Conservation (phyloP, 108 stramenopile species). For the Stephanodiscus minutulus region DNA sequence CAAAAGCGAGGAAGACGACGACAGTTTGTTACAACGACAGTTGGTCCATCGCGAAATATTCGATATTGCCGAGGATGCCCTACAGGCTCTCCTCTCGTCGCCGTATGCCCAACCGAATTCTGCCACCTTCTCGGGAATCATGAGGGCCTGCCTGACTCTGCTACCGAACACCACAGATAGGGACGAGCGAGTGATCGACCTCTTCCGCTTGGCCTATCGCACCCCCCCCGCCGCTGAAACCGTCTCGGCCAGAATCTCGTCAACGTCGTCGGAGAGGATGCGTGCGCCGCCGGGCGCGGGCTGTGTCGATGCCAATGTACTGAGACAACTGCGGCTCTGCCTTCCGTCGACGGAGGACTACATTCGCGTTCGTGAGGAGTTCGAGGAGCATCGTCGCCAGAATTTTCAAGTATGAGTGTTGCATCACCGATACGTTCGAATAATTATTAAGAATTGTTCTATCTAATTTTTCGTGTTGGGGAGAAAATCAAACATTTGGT, state of each 20-base stretch:
- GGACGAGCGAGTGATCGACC: conserved; percentile 35
- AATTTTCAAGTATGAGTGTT: neutral
- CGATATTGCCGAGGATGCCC: conserved; percentile 25
- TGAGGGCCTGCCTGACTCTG: conserved; percentile 34
- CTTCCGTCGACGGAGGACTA: conserved; percentile 40
- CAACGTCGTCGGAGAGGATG: conserved; percentile 14
- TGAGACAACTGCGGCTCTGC: conserved; percentile 37
- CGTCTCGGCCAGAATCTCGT: conserved; percentile 11
- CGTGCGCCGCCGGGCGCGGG: conserved; percentile 32
- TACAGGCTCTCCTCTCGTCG: conserved; percentile 28
- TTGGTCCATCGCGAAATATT: conserved; percentile 22
- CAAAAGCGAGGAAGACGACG: conserved; percentile 21
- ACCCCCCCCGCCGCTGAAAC: conserved; percentile 16
- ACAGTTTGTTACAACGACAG: conserved; percentile 10
- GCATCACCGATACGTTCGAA: too few relatives aligned
- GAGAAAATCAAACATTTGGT: too few relatives aligned
- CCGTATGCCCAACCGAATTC: conserved; percentile 30
- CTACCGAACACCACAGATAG: conserved; percentile 41
- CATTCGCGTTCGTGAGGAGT: conserved; percentile 49
- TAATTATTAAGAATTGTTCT: neutral
- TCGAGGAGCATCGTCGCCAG: conserved; percentile 33
- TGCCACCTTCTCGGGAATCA: conserved; percentile 41
- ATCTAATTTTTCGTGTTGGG: neutral
- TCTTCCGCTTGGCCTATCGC: conserved; percentile 35
- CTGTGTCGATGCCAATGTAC: conserved; percentile 41